Evolutionary conservation across 768 basidiomycete genomes (phyloP).

Genomic region (Paxillus ammoniavirescens): DNA sequence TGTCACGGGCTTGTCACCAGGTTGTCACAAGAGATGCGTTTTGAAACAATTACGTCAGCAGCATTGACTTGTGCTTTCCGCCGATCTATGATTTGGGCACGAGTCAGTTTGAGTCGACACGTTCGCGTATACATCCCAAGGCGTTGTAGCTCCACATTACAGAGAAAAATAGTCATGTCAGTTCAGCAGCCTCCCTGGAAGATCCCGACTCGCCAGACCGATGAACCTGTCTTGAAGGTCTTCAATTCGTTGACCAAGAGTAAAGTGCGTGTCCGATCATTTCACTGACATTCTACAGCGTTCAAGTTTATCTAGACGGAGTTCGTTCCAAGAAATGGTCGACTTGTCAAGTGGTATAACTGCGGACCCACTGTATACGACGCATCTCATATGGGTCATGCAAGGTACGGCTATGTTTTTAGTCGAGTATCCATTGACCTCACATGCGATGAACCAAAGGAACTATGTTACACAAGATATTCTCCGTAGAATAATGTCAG

Average conservation of each 20-base stretch:
- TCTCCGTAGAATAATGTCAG: conserved; percentile 79
- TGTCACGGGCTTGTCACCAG: neutral
- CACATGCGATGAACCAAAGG: conserved; percentile 40
- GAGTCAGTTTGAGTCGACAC: conserved; percentile 12
- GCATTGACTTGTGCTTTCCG: neutral
- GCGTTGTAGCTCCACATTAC: conserved; percentile 3
- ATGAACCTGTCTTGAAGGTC: conserved; percentile 60
- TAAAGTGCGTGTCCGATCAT: conserved; percentile 59
- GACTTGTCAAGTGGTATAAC: conserved; percentile 96
- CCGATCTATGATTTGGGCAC: conserved; percentile 24
- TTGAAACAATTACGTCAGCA: conserved; percentile 25
- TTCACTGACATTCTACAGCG: conserved; percentile 1
- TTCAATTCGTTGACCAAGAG: conserved; percentile 92
- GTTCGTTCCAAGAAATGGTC: conserved; percentile 67
- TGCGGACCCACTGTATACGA: conserved; percentile 99
- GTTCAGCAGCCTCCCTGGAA: conserved; percentile 56
- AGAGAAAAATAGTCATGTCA: conserved; percentile 41
- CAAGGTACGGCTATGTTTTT: conserved; percentile 55
- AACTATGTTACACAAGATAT: conserved; percentile 98
- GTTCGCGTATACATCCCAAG: conserved; percentile 6
- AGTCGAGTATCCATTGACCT: conserved; percentile 1
- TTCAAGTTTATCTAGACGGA: conserved; percentile 53
- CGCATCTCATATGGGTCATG: conserved; percentile 98
- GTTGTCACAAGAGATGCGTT: neutral
- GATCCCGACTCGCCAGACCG: conserved; percentile 34